These are phyloP conservation scores for Chalciporus sp. DNA, from an alignment of 1,284 basidiomycete genomes.

Conservation along the genomic window DNA sequence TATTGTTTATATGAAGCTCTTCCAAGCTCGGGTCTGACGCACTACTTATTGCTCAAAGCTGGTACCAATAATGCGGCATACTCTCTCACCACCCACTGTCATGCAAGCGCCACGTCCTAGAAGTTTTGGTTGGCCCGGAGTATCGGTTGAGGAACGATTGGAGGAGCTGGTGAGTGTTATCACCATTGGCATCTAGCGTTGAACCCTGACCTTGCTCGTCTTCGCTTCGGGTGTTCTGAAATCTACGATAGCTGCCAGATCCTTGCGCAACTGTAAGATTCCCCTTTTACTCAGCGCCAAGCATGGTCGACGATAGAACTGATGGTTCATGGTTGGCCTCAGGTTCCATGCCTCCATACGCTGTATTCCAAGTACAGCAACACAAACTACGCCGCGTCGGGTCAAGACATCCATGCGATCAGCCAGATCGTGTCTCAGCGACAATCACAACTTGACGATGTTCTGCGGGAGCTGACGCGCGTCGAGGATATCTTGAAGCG, in stretches of 20 bases:
- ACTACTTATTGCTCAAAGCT: not conserved
- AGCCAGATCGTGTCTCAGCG: slow-evolving; percentile 18
- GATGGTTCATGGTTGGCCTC: not conserved
- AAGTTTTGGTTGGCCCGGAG: slow-evolving; percentile 4
- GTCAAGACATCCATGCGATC: slow-evolving; percentile 18
- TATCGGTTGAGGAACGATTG: slow-evolving; percentile 16
- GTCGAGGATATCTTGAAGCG: slow-evolving; percentile 21
- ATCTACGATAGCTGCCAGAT: slow-evolving; percentile 20
- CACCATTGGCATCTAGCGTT: not conserved
- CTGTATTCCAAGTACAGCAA: slow-evolving; percentile 20
- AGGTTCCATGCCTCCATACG: slow-evolving; percentile 15
- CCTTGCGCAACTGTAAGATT: slow-evolving; percentile 11
- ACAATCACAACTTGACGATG: slow-evolving; percentile 20
- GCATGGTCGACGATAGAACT: not conserved
- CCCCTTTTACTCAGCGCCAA: not conserved
- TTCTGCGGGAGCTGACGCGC: slow-evolving; percentile 14
- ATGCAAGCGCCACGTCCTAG: slow-evolving; percentile 15
- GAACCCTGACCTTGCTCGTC: not conserved
- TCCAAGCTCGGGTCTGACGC: not conserved
- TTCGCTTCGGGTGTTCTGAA: not conserved
- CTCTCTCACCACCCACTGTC: not conserved
- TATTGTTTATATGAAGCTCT: not conserved
- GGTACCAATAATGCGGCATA: not conserved
- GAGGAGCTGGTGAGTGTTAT: slow-evolving; percentile 11
- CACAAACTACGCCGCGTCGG: slow-evolving; percentile 23